Evolutionary conservation across 2,329 filamentous ascomycete genomes (phyloP).

Genomic region (Berkeleyomyces rouxiae): DNA sequence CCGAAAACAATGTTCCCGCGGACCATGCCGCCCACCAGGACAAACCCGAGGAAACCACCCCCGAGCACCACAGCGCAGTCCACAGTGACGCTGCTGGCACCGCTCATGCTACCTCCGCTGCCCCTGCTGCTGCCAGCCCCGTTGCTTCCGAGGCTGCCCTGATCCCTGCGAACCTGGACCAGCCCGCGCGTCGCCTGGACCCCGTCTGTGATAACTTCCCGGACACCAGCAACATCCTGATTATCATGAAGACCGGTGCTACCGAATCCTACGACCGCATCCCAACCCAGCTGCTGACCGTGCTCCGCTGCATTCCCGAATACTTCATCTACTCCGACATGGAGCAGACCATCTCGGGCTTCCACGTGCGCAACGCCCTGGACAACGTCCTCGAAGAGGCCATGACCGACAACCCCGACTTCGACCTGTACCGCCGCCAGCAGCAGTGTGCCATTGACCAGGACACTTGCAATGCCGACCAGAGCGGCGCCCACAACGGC

Average conservation of each 20-base stretch:
- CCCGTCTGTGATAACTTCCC: conserved; percentile 25
- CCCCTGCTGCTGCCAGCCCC: conserved; percentile 2
- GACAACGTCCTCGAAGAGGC: conserved; percentile 27
- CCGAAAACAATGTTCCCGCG: background rate
- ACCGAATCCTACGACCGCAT: conserved; percentile 35
- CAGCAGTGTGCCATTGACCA: conserved; percentile 29
- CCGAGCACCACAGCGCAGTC: background rate
- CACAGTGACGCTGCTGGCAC: background rate
- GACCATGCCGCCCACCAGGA: background rate
- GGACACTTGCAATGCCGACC: conserved; percentile 26
- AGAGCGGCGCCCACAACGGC: conserved; percentile 16
- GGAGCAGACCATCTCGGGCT: conserved; percentile 29
- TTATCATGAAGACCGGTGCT: conserved; percentile 42
- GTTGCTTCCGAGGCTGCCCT: conserved; percentile 1
- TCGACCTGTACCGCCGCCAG: conserved; percentile 31
- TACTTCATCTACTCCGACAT: conserved; percentile 44
- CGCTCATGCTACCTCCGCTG: background rate
- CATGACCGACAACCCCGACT: conserved; percentile 31
- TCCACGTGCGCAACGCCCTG: conserved; percentile 30
- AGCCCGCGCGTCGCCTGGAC: conserved; percentile 16
- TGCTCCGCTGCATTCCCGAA: conserved; percentile 31
- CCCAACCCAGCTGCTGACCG: conserved; percentile 37
- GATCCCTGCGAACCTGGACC: conserved; percentile 7
- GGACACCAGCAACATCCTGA: conserved; percentile 29
- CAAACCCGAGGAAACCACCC: background rate